phyloP scores from a whole-genome alignment of 208 protist genomes.

The Leishmania braziliensis region DNA sequence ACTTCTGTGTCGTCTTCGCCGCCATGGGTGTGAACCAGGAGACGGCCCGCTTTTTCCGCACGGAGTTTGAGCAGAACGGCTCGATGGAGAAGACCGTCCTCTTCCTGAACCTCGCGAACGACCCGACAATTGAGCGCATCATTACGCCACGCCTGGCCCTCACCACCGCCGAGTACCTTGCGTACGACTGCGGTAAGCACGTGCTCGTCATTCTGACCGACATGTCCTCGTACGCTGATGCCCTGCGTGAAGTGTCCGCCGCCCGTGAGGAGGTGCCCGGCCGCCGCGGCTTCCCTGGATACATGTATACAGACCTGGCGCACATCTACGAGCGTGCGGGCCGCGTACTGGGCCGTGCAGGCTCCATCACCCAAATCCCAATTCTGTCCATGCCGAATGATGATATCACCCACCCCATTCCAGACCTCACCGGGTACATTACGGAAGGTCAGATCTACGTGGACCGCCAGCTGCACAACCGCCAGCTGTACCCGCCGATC shows the following conservation, averaged over 20 bases:
- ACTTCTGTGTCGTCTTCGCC: conserved; percentile 99
- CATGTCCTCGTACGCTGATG: conserved; percentile 99
- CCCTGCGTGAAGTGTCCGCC: conserved; percentile 99
- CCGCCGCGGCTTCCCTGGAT: conserved; percentile 99
- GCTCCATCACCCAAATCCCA: conserved; percentile 99
- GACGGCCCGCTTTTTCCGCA: conserved; percentile 99
- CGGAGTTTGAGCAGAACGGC: conserved; percentile 99
- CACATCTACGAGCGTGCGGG: conserved; percentile 99
- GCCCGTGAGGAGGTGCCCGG: conserved; percentile 99
- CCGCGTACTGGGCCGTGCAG: conserved; percentile 97
- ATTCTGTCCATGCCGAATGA: conserved; percentile 99
- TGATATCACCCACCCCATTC: conserved; percentile 99
- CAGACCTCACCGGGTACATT: conserved; percentile 99
- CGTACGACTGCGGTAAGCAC: conserved; percentile 99
- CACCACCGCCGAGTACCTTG: conserved; percentile 99
- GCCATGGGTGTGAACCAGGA: conserved; percentile 99
- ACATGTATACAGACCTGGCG: conserved; percentile 99
- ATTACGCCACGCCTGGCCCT: conserved; percentile 99
- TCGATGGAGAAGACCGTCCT: conserved; percentile 98
- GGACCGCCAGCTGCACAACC: conserved; percentile 99
- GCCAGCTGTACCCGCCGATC: conserved; percentile 99
- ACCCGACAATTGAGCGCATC: conserved; percentile 99
- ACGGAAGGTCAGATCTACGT: conserved; percentile 99
- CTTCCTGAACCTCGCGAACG: conserved; percentile 99
- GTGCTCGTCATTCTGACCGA: conserved; percentile 99